Percentiles rank a stretch among this genome's conserved stretches.
Conservation (phyloP, 352 stramenopile genomes). For the Globisporangium polare region DNA sequence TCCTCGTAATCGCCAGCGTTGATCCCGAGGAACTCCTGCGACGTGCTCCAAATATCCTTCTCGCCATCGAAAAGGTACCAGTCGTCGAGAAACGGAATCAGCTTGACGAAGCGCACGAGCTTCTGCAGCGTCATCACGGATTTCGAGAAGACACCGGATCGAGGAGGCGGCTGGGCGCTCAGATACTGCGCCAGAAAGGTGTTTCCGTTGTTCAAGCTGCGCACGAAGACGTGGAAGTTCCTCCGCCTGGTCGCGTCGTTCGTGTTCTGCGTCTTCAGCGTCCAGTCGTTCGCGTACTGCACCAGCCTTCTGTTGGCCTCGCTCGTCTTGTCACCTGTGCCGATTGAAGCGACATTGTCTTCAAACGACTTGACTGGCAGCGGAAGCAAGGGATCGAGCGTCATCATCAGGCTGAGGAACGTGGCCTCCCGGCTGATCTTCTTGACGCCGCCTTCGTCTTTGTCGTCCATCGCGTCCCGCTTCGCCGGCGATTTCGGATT, state of each 20-base stretch:
- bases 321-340: conserved; percentile 12
- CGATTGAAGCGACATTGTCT: conserved; percentile 11
- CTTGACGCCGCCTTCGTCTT: conserved; percentile 30
- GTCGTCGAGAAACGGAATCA: conserved; percentile 91
- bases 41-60: conserved; percentile 87
- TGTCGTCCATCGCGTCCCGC: not conserved
- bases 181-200: conserved; percentile 77
- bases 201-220: conserved; percentile 56
- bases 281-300: conserved; percentile 39
- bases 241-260: conserved; percentile 26
- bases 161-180: conserved; percentile 58
- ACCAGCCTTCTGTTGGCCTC: conserved; percentile 22
- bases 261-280: conserved; percentile 9
- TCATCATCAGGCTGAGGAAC: conserved; percentile 84
- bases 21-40: conserved; percentile 89
- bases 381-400: conserved; percentile 82
- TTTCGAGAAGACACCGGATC: conserved; percentile 1
- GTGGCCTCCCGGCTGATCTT: conserved; percentile 56
- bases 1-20: conserved; percentile 88
- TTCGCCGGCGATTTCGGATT: not conserved
- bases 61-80: conserved; percentile 83
- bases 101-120: conserved; percentile 86
- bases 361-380: conserved; percentile 27
- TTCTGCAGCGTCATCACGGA: conserved; percentile 22
- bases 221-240: conserved; percentile 73